Base-by-base conservation (phyloP, 202 grass and related monocot genomes). In the Musa balbisiana region DNA sequence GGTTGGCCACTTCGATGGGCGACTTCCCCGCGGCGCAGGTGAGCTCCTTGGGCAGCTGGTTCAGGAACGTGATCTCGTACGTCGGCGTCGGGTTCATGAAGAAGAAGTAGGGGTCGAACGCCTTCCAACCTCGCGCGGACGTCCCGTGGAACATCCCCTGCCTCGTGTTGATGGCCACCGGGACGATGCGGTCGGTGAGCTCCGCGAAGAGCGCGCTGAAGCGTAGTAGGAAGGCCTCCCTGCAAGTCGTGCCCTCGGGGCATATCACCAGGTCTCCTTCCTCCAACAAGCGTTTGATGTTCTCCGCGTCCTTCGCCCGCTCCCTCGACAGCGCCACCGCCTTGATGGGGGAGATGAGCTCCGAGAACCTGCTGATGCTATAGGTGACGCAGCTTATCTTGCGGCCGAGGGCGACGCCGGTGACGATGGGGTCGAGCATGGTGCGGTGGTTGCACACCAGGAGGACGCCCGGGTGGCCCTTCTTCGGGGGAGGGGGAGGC, bases 391-490 rank as follows among this genome's bases (percentile, higher is more conserved):
- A 94, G 79, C 91, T 94, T 5, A 99, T 82, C 87, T 94, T 99
- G 81, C 95, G 95, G 74, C 91, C 83, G 50, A 99, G 89, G 12
- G 91, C 89, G 62, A 92, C 89, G 73, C 91, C 87, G 11, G 90
- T 80, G 74, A 94, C 87, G 4, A 98, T 52, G 2, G 95, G 95
- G 65, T 98, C 95, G 17, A 98, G 88, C 79, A 98, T 71, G 26
- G 88, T 94, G 62, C 95, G 95, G 87, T 98, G 95, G 85, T 94
- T 98, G 88, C 95, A 98, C 1, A 98, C 95, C 56, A 98, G 87
- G 67, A 98, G 91, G 1, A 98, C 91, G 2, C 95, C 95, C 3
- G 91, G 89, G 75, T 89, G 85, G 3, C 91, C 88, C 63, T 87
- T 89, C 81, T 92, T 92, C 11, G 91, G 91, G 3, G 91, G 83